Evolutionary conservation across 192 early-diverging fungal species (phyloP).

Genomic region (Spizellomyces sp.): DNA sequence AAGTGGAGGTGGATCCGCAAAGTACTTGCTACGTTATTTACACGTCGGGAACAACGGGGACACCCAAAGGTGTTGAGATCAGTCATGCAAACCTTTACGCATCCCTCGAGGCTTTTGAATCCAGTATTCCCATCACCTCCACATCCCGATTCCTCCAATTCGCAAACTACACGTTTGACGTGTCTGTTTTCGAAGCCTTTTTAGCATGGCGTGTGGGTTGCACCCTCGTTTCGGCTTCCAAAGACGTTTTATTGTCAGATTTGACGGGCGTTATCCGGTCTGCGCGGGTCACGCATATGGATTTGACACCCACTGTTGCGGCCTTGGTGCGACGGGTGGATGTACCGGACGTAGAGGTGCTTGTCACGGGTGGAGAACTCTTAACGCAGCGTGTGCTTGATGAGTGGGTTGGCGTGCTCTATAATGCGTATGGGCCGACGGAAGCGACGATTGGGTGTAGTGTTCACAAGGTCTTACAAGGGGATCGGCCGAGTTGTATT

Average conservation of each 20-base stretch:
- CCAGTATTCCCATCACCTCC: background rate
- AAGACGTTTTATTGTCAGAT: conserved; percentile 14
- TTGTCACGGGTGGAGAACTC: conserved; percentile 8
- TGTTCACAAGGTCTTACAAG: background rate
- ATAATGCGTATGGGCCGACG: conserved; percentile 30
- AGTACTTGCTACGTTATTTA: conserved; percentile 32
- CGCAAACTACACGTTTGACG: conserved; percentile 20
- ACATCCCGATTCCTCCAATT: conserved; percentile 10
- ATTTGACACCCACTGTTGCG: conserved; percentile 8
- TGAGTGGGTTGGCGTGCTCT: conserved; percentile 15
- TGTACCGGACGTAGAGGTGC: background rate
- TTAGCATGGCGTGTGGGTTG: conserved; percentile 13
- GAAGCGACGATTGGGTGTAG: conserved; percentile 27
- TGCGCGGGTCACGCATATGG: background rate
- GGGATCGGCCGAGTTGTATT: conserved; percentile 9
- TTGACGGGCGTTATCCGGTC: background rate
- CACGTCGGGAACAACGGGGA: conserved; percentile 47
- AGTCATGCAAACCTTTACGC: background rate
- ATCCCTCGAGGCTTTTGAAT: background rate
- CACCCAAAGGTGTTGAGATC: conserved; percentile 39
- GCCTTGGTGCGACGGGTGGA: background rate
- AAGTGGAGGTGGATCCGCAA: conserved; percentile 5
- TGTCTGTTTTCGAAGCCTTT: conserved; percentile 22
- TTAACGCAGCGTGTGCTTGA: conserved; percentile 1
- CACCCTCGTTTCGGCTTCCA: conserved; percentile 12